A percentile compares a stretch with the other conserved stretches of the same genome.
These are phyloP conservation scores for Ascocoryne sarcoides DNA, from an alignment of 2,329 filamentous ascomycete genomes.

Conservation along the genomic window DNA sequence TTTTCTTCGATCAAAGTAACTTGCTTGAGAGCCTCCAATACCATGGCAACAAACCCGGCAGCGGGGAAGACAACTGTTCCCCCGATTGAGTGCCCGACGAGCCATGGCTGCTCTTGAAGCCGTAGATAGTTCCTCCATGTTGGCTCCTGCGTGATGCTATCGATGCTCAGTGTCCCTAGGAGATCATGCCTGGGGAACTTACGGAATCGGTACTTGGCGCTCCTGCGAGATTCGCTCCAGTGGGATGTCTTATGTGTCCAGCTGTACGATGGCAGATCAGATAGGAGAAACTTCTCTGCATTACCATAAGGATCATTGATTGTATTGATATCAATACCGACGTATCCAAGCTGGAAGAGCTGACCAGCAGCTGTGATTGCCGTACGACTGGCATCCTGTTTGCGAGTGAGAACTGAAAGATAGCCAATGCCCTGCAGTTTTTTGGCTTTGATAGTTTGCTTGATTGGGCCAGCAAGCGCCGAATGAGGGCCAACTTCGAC, in stretches of 20 bases:
- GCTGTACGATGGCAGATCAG: slow-evolving; percentile 40
- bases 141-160: slow-evolving; percentile 24
- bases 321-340: slow-evolving; percentile 34
- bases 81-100: slow-evolving; percentile 34
- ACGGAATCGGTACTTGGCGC: slow-evolving; percentile 31
- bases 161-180: slow-evolving; percentile 32
- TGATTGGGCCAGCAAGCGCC: slow-evolving; percentile 28
- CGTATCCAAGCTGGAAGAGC: no score
- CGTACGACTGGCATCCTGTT: slow-evolving; percentile 39
- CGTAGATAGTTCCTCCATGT: slow-evolving; percentile 31
- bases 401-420: slow-evolving; percentile 41
- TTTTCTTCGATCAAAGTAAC: slow-evolving; percentile 20
- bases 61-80: slow-evolving; percentile 27
- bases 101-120: slow-evolving; percentile 32
- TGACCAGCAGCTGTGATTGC: slow-evolving; percentile 16
- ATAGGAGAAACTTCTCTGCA: slow-evolving; percentile 29
- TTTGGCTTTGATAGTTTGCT: slow-evolving; percentile 33
- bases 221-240: slow-evolving; percentile 39
- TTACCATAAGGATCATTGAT: slow-evolving; percentile 39
- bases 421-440: no score
- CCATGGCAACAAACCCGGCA: slow-evolving; percentile 30
- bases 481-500: slow-evolving; percentile 25
- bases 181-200: slow-evolving; percentile 40
- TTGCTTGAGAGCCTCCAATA: slow-evolving; percentile 25
- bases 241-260: slow-evolving; percentile 46